Conservation (phyloP, 495 filamentous ascomycete species). For the Talaromyces borbonicus region DNA sequence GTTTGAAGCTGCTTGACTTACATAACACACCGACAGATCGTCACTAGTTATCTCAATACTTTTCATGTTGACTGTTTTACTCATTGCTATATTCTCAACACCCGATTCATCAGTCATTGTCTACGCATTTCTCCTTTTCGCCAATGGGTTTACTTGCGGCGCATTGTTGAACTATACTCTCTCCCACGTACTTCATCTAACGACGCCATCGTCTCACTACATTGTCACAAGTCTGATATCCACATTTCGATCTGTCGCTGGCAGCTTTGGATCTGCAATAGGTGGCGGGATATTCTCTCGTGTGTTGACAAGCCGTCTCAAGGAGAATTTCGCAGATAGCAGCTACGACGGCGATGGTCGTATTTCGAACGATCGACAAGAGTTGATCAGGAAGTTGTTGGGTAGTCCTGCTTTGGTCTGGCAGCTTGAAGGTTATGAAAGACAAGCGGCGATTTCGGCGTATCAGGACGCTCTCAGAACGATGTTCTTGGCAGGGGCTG, state of each 20-base stretch:
- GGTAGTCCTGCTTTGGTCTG: conserved; percentile 58
- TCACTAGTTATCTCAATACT: conserved; percentile 42
- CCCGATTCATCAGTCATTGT: conserved; percentile 28
- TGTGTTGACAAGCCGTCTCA: conserved; percentile 43
- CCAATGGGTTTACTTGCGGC: conserved; percentile 60
- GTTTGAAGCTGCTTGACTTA: not conserved
- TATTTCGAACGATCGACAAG: conserved; percentile 14
- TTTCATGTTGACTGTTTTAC: conserved; percentile 42
- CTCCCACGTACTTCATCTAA: conserved; percentile 64
- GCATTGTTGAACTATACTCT: conserved; percentile 67
- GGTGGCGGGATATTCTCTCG: conserved; percentile 67
- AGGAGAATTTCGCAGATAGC: conserved; percentile 46
- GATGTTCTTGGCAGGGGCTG: conserved; percentile 48
- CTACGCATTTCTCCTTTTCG: conserved; percentile 48
- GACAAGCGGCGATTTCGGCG: conserved; percentile 47
- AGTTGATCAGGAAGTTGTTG: conserved; percentile 52
- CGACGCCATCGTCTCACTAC: conserved; percentile 49
- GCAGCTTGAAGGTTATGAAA: conserved; percentile 41
- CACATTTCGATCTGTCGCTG: conserved; percentile 66
- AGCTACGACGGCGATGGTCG: conserved; percentile 17
- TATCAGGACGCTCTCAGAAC: conserved; percentile 50
- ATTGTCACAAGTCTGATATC: conserved; percentile 60
- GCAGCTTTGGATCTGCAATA: conserved; percentile 64
- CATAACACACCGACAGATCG: conserved; percentile 26
- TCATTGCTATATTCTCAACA: conserved; percentile 41